phyloP scores from a whole-genome alignment of 1,284 basidiomycete species.

The Porodaedalea pini region DNA sequence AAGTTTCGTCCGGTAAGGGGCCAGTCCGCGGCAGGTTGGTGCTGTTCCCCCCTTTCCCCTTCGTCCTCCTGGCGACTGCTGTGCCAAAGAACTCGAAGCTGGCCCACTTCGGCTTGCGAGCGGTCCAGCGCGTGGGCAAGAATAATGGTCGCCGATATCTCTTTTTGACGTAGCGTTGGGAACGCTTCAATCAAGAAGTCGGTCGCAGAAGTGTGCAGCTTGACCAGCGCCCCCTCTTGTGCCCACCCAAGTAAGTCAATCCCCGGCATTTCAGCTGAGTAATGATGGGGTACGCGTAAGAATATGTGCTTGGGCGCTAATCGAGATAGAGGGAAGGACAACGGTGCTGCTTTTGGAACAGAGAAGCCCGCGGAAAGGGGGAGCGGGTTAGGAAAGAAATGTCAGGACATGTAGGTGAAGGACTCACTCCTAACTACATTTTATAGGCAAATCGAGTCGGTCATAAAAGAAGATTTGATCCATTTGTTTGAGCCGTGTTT shows the following conservation, averaged over 20 bases:
- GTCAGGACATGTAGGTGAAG: not conserved
- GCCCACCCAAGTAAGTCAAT: slow-evolving; percentile 1
- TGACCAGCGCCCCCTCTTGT: not conserved
- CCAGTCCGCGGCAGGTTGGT: slow-evolving; percentile 19
- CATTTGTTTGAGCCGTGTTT: not conserved
- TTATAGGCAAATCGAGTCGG: not conserved
- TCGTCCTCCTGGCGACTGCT: slow-evolving; percentile 27
- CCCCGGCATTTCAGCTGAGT: slow-evolving; percentile 8
- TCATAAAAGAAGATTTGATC: not conserved
- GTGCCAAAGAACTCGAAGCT: slow-evolving; percentile 38
- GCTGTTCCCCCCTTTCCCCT: not conserved
- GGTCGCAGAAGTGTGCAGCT: slow-evolving; percentile 10
- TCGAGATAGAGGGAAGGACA: not conserved
- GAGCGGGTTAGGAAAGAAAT: not conserved
- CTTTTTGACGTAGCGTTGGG: slow-evolving; percentile 36
- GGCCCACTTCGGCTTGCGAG: slow-evolving; percentile 34
- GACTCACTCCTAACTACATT: not conserved
- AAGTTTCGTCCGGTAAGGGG: slow-evolving; percentile 30
- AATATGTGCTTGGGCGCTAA: not conserved
- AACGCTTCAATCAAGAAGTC: slow-evolving; percentile 6
- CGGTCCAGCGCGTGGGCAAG: slow-evolving; percentile 48
- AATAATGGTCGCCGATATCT: slow-evolving; percentile 50
- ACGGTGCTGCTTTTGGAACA: too few species aligned
- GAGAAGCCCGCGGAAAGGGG: too few species aligned
- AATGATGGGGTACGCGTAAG: not conserved